Evolutionary conservation across 2,329 filamentous ascomycete species (phyloP), one percentile per base, ranked within the genome.

Genomic region (Sclerotinia sclerotiorum): DNA sequence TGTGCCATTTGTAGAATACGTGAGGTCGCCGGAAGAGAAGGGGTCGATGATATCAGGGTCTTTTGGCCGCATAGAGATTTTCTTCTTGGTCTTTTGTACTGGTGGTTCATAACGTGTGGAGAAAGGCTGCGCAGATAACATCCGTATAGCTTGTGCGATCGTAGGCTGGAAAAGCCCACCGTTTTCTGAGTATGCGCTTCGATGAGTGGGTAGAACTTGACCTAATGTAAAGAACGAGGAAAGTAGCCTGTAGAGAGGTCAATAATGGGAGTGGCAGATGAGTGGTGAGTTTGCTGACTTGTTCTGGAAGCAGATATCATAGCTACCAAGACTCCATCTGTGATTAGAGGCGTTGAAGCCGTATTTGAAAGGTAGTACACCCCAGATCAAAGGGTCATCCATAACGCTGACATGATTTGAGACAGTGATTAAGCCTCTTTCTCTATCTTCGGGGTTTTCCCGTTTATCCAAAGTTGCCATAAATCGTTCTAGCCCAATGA

Each of bases 311-410:
- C 94, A 97, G 70, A 99, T 94, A 79, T 99, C 95, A 78, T 97
- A 92, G 75, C 93, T 96, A 32, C 92, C 95, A 67, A 99, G 85
- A 13, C 90, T 88, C 93, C 94, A 98, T 78, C 95, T 88, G 76
- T 93, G 84, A 77, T 94, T 95, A 68, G 85, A 83, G 27, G 91
- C 87, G 69, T 89, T 87, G 75, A 91, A 88, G 72, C 87, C 82
- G 76, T 95, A 92, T 62, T 85, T 84, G 57, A 92, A 79, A 1
- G 95, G 95, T 5, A 99, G 82, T 48, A 93, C 87, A 24, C 94
- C 95, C 94, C 94, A 99, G 74, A 97, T 88, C 69, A 98, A 81
- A 35, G 95, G 95, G 81, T 99, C 95, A 80, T 99, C 95, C 74
- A 98, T 82, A 69, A 96, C 89, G 78, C 90, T 93, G 73, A 93